phyloP scores from a whole-genome alignment of 352 stramenopile species.

The Phytopythium litorale region DNA sequence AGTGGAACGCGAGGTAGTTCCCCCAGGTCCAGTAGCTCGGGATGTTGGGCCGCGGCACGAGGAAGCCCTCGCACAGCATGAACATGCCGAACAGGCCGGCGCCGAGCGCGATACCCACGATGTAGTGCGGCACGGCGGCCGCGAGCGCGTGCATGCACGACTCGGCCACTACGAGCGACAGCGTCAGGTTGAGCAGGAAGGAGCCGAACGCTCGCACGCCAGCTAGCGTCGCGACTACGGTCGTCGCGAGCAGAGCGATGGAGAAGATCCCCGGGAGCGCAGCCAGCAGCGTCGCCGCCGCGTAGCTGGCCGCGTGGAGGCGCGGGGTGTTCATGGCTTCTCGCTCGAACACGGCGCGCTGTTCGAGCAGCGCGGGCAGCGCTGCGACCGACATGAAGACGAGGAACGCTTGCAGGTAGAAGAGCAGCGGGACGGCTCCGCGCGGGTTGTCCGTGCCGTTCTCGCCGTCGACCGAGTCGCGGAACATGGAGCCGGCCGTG shows the following conservation, averaged over 20 bases:
- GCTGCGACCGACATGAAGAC: conserved; percentile 90
- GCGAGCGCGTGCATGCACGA: conserved; percentile 79
- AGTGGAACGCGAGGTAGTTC: conserved; percentile 88
- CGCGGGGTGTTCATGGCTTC: conserved; percentile 62
- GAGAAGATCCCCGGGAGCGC: conserved; percentile 58
- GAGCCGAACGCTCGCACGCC: conserved; percentile 50
- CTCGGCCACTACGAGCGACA: conserved; percentile 76
- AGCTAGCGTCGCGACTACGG: conserved; percentile 48
- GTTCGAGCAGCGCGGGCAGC: conserved; percentile 82
- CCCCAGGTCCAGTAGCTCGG: conserved; percentile 76
- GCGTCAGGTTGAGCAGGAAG: conserved; percentile 72
- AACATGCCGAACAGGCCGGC: conserved; percentile 85
- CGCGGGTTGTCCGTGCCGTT: conserved; percentile 30
- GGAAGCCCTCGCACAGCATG: conserved; percentile 87
- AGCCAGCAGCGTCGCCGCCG: conserved; percentile 66
- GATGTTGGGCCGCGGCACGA: conserved; percentile 62
- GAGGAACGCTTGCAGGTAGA: conserved; percentile 89
- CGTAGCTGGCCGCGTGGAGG: conserved; percentile 71
- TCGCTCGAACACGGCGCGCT: conserved; percentile 79
- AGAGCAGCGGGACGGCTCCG: conserved; percentile 63
- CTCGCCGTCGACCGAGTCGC: conserved; percentile 36
- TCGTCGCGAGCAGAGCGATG: conserved; percentile 52
- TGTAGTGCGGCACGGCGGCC: conserved; percentile 80
- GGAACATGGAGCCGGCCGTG: conserved; percentile 75
- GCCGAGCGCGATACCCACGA: conserved; percentile 81